phyloP scores from a whole-genome alignment of 2,329 filamentous ascomycete genomes.

The Neopestalotiopsis rosae region DNA sequence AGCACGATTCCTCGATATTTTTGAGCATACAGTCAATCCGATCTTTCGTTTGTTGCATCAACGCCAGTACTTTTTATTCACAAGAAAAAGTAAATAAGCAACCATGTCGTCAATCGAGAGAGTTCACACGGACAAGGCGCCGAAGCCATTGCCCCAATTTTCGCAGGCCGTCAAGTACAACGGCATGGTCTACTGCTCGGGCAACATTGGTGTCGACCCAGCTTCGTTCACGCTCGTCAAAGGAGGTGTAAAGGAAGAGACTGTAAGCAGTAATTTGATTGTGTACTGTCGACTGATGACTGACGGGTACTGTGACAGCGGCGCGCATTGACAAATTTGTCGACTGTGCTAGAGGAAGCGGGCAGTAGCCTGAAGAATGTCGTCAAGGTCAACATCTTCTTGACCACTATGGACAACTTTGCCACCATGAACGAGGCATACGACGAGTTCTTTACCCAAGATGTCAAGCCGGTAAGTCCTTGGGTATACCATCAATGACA shows the following conservation, averaged over 20 bases:
- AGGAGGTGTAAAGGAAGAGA: constrained; percentile 59
- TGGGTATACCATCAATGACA: not conserved
- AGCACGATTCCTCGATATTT: too few species aligned
- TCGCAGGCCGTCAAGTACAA: constrained; percentile 67
- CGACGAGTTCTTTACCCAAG: constrained; percentile 50
- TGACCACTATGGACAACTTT: constrained; percentile 70
- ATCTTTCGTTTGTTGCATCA: too few species aligned
- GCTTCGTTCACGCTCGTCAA: constrained; percentile 58
- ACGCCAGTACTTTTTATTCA: not conserved
- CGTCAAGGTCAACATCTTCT: constrained; percentile 71
- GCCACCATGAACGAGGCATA: constrained; percentile 62
- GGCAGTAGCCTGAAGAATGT: constrained; percentile 64
- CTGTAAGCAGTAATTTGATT: constrained; percentile 42
- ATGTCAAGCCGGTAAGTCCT: constrained; percentile 51
- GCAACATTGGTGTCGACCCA: constrained; percentile 63
- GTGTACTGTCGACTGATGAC: not conserved
- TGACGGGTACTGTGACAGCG: constrained; percentile 39
- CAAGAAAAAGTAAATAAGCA: not conserved
- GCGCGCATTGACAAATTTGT: constrained; percentile 64
- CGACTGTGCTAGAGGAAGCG: constrained; percentile 63
- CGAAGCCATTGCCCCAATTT: constrained; percentile 59
- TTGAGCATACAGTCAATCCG: too few species aligned
- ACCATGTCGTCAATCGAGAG: constrained; percentile 42
- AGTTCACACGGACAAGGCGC: constrained; percentile 53
- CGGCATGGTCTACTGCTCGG: constrained; percentile 75